Evolutionary conservation across 225 moss, liverwort and hornwort species (phyloP), one percentile per base, ranked within the genome.

Genomic region (Ulota crispa): DNA sequence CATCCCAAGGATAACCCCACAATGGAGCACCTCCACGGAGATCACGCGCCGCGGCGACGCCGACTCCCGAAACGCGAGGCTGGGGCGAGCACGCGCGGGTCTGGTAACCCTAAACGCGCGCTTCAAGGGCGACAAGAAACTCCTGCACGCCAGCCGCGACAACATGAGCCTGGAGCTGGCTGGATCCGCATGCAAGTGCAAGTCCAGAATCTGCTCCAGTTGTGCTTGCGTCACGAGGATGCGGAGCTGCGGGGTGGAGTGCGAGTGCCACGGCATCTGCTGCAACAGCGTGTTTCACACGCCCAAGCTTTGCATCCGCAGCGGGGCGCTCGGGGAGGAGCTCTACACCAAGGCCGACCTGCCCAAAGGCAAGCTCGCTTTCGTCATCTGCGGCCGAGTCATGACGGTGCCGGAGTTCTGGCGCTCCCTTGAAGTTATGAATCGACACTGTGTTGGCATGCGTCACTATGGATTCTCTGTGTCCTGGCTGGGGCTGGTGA

Each of bases 251-350:
- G 62, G 71, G 12, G 37, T 80, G 52, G 82, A 80, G 14, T 85
- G 88, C 64, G 52, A 76, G 45, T 88, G 85, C 26, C 83, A 62
- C 13, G 81, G 77, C 28, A 68, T 78, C 45, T 81, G 87, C 76
- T 75, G 79, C 70, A 87, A 84, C 73, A 84, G 87, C 75, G n/a
- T 81, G 18, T 60, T 79, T 7, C 47, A 70, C 36, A 59, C 57
- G 8, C 82, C 78, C 39, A 74, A 15, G 69, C 31, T 87, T 56
- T 57, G 63, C 53, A 74, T 87, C 18, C 81, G 78, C 0, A 68
- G 72, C 11, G 83, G 87, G 9, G 81, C 70, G 15, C 37, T 82
- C 14, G 87, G 78, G 6, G 87, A 84, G 70, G 87, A 84, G 81
- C 81, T 87, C n/a, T 87, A 69, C 68, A 75, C 81, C 18, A 78